A percentile compares a stretch with the other conserved stretches of the same genome.
These are phyloP conservation scores for Hansenula lynferdii DNA, from an alignment of 1,139 yeast species.

Conservation along the genomic window DNA sequence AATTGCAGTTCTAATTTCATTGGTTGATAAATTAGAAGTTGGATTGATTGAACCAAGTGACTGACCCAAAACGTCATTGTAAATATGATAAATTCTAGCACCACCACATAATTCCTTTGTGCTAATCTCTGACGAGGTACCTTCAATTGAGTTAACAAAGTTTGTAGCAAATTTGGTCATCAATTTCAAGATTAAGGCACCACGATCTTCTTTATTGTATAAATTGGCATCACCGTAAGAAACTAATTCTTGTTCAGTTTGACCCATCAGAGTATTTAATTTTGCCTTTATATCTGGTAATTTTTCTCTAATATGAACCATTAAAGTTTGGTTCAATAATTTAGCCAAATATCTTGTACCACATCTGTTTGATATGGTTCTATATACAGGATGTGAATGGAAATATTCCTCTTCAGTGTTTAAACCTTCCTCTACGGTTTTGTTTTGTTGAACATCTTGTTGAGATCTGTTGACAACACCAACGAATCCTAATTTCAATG, in stretches of 20 bases:
- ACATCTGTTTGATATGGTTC: constrained; percentile 78
- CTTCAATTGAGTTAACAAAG: constrained; percentile 88
- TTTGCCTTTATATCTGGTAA: constrained; percentile 96
- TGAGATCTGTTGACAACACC: constrained; percentile 97
- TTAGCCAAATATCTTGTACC: constrained; percentile 89
- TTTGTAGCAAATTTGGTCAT: constrained; percentile 92
- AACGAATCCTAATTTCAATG: constrained; percentile 88
- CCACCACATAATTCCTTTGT: constrained; percentile 98
- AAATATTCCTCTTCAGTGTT: constrained; percentile 80
- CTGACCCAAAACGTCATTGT: constrained; percentile 84
- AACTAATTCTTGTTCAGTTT: constrained; percentile 89
- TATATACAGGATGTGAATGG: constrained; percentile 79
- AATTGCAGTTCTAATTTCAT: constrained; percentile 91
- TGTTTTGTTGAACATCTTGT: constrained; percentile 83
- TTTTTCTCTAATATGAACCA: constrained; percentile 90
- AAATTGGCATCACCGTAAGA: constrained; percentile 67
- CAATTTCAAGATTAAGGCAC: constrained; percentile 75
- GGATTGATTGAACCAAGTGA: constrained; percentile 80
- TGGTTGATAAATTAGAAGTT: constrained; percentile 69
- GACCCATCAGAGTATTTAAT: constrained; percentile 90
- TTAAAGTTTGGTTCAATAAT: constrained; percentile 78
- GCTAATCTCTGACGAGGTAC: constrained; percentile 78
- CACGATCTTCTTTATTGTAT: constrained; percentile 59
- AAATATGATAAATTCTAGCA: constrained; percentile 91
- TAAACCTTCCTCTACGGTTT: constrained; percentile 76